Percentiles rank a stretch among this genome's conserved stretches.
These are phyloP conservation scores for Aschersonia sp. DNA, from an alignment of 2,329 filamentous ascomycete genomes.

Conservation along the genomic window DNA sequence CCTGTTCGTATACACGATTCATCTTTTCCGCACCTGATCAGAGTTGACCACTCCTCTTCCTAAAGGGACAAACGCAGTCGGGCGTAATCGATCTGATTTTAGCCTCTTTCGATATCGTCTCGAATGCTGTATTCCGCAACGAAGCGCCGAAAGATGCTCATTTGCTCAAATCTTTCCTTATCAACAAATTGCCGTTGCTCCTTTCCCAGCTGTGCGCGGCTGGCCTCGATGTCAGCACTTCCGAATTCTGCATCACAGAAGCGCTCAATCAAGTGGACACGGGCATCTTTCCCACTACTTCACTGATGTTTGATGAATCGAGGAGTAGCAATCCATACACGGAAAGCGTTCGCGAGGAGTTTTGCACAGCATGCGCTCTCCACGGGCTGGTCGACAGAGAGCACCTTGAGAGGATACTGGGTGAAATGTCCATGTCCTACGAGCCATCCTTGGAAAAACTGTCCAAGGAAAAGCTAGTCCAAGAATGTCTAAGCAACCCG, in stretches of 20 bases:
- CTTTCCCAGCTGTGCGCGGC: constrained; percentile 35
- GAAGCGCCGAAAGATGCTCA: constrained; percentile 47
- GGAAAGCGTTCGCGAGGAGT: constrained; percentile 51
- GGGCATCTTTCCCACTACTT: constrained; percentile 51
- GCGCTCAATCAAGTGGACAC: constrained; percentile 71
- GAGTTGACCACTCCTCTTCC: constrained; percentile 1
- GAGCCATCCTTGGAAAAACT: constrained; percentile 62
- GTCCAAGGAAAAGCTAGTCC: constrained; percentile 62
- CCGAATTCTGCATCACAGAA: constrained; percentile 56
- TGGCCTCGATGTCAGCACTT: constrained; percentile 55
- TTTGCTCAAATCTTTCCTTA: constrained; percentile 72
- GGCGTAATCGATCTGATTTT: constrained; percentile 73
- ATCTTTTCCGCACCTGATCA: neutral
- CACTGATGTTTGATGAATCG: constrained; percentile 43
- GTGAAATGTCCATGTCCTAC: constrained; percentile 71
- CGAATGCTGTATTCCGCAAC: constrained; percentile 65
- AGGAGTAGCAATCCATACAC: constrained; percentile 44
- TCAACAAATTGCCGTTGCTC: constrained; percentile 48
- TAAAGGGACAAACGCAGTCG: constrained; percentile 59
- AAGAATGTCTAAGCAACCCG: constrained; percentile 62
- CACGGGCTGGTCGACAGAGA: constrained; percentile 71
- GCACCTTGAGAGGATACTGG: constrained; percentile 66
- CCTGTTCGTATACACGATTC: constrained; percentile 34
- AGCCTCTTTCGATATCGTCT: constrained; percentile 78
- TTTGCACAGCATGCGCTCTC: constrained; percentile 79